These are phyloP conservation scores for Apiotrichum veenhuisii DNA, from an alignment of 1,284 basidiomycete species.

Conservation along the genomic window DNA sequence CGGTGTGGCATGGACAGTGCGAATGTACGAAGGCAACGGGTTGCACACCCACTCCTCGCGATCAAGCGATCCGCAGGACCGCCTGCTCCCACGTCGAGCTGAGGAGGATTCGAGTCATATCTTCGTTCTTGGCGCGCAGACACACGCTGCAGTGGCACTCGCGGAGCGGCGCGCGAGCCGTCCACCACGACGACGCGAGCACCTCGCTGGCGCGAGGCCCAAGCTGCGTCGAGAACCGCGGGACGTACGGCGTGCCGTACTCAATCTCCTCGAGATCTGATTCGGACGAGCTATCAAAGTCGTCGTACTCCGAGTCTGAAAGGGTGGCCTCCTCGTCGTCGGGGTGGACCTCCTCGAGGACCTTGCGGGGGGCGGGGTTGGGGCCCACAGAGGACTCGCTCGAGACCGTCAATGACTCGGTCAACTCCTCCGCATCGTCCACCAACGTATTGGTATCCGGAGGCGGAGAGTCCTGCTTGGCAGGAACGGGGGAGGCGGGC, in stretches of 20 bases:
- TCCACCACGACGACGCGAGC: slow-evolving; percentile 3
- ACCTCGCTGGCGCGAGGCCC: slow-evolving; percentile 7
- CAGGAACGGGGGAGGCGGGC: too few species aligned
- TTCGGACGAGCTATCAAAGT: slow-evolving; percentile 1
- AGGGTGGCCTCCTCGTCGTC: too few species aligned
- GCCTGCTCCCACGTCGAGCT: neutral
- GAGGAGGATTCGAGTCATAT: neutral
- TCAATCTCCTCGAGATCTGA: slow-evolving; percentile 4
- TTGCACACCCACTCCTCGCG: neutral
- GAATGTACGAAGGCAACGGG: too few species aligned
- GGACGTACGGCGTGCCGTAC: slow-evolving; percentile 9
- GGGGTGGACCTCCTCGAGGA: neutral
- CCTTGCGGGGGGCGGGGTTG: neutral
- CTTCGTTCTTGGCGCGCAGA: slow-evolving; percentile 7
- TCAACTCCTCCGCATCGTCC: too few species aligned
- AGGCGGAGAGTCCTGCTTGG: too few species aligned
- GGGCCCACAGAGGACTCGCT: neutral
- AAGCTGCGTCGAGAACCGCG: neutral
- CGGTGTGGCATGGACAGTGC: too few species aligned
- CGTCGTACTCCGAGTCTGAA: neutral
- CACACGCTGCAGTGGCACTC: slow-evolving; percentile 16
- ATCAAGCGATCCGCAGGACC: slow-evolving; percentile 3
- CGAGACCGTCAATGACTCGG: neutral
- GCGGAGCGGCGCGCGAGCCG: slow-evolving; percentile 10
- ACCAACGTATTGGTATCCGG: too few species aligned